Evolutionary conservation across 257 asterid genomes (phyloP).

Genomic region (Rhazya stricta): DNA sequence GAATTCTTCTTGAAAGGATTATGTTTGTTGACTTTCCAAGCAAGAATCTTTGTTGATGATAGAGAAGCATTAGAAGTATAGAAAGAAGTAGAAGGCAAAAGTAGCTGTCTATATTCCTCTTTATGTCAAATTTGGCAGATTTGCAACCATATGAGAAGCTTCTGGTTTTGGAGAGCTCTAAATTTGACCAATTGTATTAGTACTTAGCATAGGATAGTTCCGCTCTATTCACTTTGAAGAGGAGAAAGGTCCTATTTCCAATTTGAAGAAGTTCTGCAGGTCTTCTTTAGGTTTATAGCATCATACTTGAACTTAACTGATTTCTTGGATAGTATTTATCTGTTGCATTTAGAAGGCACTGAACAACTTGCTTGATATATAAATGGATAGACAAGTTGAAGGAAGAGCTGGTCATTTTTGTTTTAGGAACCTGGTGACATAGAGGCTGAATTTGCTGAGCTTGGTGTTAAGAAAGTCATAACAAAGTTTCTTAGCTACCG

Average conservation of each 20-base stretch:
- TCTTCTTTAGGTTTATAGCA: background rate
- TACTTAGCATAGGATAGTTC: background rate
- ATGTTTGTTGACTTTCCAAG: background rate
- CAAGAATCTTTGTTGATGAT: background rate
- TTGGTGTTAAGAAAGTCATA: slow-evolving; percentile 14
- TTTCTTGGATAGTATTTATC: background rate
- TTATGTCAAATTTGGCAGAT: background rate
- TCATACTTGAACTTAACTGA: background rate
- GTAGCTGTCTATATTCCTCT: background rate
- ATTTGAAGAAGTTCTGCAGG: background rate
- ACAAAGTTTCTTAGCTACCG: slow-evolving; percentile 6
- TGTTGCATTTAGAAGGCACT: background rate
- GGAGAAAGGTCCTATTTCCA: background rate
- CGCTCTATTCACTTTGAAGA: background rate
- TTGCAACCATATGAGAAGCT: background rate
- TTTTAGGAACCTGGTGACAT: slow-evolving; percentile 21
- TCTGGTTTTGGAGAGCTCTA: background rate
- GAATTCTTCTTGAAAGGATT: background rate
- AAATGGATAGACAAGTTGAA: background rate
- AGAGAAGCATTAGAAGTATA: background rate
- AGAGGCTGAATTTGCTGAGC: slow-evolving; percentile 21
- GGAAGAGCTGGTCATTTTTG: background rate
- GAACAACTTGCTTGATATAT: background rate
- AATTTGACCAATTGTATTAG: background rate
- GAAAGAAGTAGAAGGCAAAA: background rate